Base-by-base conservation (phyloP, 176 grass and related monocot species). In the Phoenix dactylifera region DNA sequence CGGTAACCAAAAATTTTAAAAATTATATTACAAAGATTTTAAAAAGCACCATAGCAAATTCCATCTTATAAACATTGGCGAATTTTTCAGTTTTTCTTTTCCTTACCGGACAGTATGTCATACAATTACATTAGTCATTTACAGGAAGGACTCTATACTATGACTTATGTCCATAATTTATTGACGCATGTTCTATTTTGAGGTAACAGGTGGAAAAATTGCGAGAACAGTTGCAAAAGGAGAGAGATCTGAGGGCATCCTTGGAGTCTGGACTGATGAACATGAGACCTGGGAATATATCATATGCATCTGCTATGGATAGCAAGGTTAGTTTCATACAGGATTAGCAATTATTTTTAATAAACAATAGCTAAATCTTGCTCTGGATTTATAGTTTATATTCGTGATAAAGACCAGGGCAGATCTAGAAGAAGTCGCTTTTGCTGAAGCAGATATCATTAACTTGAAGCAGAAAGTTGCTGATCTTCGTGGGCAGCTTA, bases 401-500 rank as follows among this genome's bases (percentile, higher is more conserved):
- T 51, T 82, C 63, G 61, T 70, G 56, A 58, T 83, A 78, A 69
- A 96, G 93, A 77, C 77, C 60, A 77, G 76, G 78, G 76, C 63
- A 78, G 84, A 88, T 89, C 84, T 98, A 26, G 79, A 88, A 79
- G 93, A 84, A 60, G 84, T 98, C 62, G 84, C 70, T 60, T 71
- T 79, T 62, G 73, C 74, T 80, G 94, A 98, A 77, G 82, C 88
- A 70, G 88, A 98, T 79, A 85, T 92, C 66, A 56, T 82, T 51
- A 89, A 71, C 54, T 89, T 92, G 65, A 98, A 98, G 76, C 84
- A 98, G 73, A 92, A 98, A 71, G 82, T 75, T 73, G 67, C 75
- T 87, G 84, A 89, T 80, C 79, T 98, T 54, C 84, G 67, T 64
- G 88, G 84, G 51, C 87, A 92, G 63, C 71, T 80, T 25, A 86